phyloP scores from a whole-genome alignment of 1,284 basidiomycete species.

The Melampsora occidentalis region DNA sequence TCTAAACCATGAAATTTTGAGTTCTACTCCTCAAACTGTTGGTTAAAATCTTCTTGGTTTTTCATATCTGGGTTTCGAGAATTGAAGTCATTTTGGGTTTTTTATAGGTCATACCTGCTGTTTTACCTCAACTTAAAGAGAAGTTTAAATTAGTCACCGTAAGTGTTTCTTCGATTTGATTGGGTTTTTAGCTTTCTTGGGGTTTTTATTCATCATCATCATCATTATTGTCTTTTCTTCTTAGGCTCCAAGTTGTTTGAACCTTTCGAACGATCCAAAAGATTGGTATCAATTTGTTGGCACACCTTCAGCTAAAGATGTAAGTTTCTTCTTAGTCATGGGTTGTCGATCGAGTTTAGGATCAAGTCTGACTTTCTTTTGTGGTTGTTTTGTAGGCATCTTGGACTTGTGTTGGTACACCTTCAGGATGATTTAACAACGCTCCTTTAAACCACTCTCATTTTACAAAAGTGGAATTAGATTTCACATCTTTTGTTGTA shows the following conservation, averaged over 20 bases:
- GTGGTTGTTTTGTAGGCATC: not conserved
- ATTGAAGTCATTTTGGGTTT: not conserved
- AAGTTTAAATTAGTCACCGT: not conserved
- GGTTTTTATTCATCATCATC: too few relatives aligned
- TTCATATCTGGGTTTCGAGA: not conserved
- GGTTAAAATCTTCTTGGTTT: not conserved
- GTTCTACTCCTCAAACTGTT: not conserved
- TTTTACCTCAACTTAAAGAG: not conserved
- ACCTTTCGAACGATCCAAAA: conserved; percentile 7
- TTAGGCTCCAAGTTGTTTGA: conserved; percentile 24
- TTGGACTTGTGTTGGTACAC: conserved; percentile 6
- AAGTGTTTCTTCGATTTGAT: not conserved
- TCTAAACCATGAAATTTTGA: conserved; percentile 27
- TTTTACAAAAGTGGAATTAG: too few relatives aligned
- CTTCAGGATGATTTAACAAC: not conserved
- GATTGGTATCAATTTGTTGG: conserved; percentile 28
- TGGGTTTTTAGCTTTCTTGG: too few relatives aligned
- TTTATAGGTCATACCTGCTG: not conserved
- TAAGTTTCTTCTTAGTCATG: not conserved
- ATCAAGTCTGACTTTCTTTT: too few relatives aligned
- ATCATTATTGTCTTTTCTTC: not conserved
- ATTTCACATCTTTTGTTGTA: too few relatives aligned
- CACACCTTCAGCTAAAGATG: conserved; percentile 13
- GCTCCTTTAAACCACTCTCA: too few relatives aligned
- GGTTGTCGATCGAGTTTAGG: too few relatives aligned